Conservation (phyloP, 2,329 filamentous ascomycete genomes). For the Penicillium sp. region DNA sequence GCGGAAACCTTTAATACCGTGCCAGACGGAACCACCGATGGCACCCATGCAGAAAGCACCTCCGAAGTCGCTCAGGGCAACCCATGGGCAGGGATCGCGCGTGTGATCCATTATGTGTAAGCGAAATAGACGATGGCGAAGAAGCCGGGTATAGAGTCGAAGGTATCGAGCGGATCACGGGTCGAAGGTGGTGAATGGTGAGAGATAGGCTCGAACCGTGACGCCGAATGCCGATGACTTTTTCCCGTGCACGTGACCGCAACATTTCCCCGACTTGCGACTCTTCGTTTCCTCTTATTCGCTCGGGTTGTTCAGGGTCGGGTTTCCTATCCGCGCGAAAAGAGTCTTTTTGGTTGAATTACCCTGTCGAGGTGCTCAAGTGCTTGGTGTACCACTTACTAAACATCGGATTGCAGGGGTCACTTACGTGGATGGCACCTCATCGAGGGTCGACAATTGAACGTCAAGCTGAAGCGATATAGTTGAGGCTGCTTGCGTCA, state of each 20-base stretch:
- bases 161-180: background rate
- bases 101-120: slow-evolving; percentile 77
- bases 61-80: slow-evolving; percentile 95
- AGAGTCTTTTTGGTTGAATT: background rate
- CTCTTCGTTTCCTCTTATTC: background rate
- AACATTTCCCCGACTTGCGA: background rate
- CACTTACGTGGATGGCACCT: background rate
- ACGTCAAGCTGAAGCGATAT: no score
- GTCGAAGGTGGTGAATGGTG: background rate
- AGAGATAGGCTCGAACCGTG: background rate
- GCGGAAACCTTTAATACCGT: slow-evolving; percentile 92
- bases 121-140: background rate
- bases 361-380: no score
- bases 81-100: slow-evolving; percentile 95
- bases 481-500: no score
- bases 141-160: background rate
- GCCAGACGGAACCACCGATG: slow-evolving; percentile 85
- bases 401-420: background rate
- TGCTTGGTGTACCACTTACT: no score
- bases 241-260: background rate
- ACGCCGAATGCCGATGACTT: background rate
- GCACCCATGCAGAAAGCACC: slow-evolving; percentile 96
- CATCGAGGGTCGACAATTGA: no score
- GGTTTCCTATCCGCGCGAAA: background rate
- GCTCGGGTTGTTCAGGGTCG: background rate